phyloP scores from a whole-genome alignment of 228 moss, liverwort and hornwort genomes.

The Sphagnum fallax region DNA sequence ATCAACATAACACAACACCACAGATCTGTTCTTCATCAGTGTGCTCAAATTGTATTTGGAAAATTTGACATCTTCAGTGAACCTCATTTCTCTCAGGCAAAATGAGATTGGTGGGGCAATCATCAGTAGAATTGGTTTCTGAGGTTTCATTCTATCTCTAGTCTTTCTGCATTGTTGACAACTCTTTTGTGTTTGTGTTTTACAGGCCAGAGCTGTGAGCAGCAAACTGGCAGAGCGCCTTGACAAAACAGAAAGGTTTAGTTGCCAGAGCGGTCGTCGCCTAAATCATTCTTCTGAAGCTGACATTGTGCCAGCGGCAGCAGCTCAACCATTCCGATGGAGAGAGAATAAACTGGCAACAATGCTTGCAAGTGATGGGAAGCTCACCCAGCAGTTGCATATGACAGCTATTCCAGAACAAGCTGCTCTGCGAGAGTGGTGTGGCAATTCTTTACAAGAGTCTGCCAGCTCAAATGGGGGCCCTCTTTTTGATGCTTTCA shows the following conservation, averaged over 20 bases:
- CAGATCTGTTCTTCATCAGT: not conserved
- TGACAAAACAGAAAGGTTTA: slow-evolving; percentile 40
- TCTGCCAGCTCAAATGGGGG: slow-evolving; percentile 13
- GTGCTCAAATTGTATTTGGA: not conserved
- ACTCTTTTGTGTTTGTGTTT: slow-evolving; percentile 2
- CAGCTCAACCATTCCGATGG: slow-evolving; percentile 20
- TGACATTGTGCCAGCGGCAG: not conserved
- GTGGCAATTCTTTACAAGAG: slow-evolving; percentile 26
- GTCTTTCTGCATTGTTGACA: slow-evolving; percentile 2
- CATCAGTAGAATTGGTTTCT: not conserved
- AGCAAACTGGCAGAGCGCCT: slow-evolving; percentile 39
- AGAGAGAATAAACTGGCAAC: slow-evolving; percentile 20
- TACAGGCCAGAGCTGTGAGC: slow-evolving; percentile 42
- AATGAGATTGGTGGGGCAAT: not conserved
- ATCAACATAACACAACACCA: not conserved
- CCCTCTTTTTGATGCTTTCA: slow-evolving; percentile 23
- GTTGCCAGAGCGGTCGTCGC: slow-evolving; percentile 33
- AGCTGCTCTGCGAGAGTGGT: slow-evolving; percentile 31
- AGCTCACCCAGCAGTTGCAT: not conserved
- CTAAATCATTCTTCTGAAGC: slow-evolving; percentile 5
- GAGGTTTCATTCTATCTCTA: not conserved
- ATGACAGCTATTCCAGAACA: slow-evolving; percentile 10
- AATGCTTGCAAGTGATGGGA: slow-evolving; percentile 1
- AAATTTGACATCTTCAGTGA: not conserved
- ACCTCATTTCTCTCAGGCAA: not conserved